phyloP scores from a whole-genome alignment of 2,329 filamentous ascomycete species.

The Ascochyta clinopodiicola region DNA sequence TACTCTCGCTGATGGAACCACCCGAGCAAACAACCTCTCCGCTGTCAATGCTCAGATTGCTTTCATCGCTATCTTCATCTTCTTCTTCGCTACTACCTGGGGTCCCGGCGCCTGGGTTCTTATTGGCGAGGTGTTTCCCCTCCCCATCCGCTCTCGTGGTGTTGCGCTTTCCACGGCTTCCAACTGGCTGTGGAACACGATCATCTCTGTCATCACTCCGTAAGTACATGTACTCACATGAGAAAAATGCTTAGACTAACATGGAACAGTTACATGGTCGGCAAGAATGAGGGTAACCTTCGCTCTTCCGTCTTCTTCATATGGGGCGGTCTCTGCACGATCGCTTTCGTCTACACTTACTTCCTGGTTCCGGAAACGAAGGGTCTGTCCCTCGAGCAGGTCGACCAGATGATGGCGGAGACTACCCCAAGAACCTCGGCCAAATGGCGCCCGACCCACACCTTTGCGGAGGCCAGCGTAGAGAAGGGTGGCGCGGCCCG shows the following conservation, averaged over 20 bases:
- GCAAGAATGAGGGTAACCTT: constrained; percentile 60
- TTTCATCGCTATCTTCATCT: constrained; percentile 69
- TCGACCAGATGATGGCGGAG: constrained; percentile 74
- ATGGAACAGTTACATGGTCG: constrained; percentile 58
- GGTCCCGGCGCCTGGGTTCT: constrained; percentile 72
- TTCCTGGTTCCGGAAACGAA: constrained; percentile 70
- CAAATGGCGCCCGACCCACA: constrained; percentile 73
- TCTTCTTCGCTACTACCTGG: constrained; percentile 79
- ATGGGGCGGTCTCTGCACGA: constrained; percentile 55
- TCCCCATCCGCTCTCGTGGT: constrained; percentile 51
- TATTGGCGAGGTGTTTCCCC: constrained; percentile 44
- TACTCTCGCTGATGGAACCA: constrained; percentile 17
- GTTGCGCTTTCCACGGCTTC: constrained; percentile 57
- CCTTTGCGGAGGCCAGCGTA: constrained; percentile 59
- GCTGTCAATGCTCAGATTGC: constrained; percentile 36
- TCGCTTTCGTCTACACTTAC: constrained; percentile 71
- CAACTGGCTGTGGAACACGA: constrained; percentile 56
- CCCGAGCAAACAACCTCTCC: constrained; percentile 18
- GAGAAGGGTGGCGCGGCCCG: constrained; percentile 50
- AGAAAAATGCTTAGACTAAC: not conserved
- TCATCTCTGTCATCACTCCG: constrained; percentile 63
- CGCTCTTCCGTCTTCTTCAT: constrained; percentile 58
- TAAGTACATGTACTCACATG: constrained; percentile 51
- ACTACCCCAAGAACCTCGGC: constrained; percentile 74
- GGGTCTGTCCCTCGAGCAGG: constrained; percentile 76